Evolutionary conservation across 225 moss, liverwort and hornwort genomes (phyloP).

Genomic region (Pseudoscleropodium purum): DNA sequence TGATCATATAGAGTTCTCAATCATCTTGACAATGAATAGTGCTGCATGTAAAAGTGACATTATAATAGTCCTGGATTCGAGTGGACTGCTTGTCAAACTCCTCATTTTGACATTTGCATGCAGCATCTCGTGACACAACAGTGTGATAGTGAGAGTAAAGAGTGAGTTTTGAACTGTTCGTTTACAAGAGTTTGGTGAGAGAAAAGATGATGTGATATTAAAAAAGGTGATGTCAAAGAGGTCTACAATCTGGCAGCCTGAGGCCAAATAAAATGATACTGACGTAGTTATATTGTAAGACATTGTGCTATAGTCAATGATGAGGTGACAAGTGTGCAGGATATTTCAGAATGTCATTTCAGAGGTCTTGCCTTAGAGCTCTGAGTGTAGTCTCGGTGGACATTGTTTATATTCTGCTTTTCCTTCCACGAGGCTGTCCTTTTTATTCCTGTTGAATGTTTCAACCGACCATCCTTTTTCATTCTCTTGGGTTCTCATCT

Average conservation of each 20-base stretch:
- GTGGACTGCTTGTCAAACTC: background rate
- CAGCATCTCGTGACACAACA: background rate
- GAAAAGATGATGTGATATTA: background rate
- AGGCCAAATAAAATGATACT: background rate
- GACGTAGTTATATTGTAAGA: too few relatives aligned
- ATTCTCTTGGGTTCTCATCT: background rate
- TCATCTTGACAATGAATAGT: background rate
- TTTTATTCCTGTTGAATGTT: background rate
- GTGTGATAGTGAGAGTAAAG: background rate
- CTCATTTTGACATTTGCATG: background rate
- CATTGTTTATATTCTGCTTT: background rate
- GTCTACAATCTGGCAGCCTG: background rate
- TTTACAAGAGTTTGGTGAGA: background rate
- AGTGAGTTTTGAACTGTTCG: background rate
- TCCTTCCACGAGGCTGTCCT: background rate
- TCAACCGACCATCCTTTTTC: background rate
- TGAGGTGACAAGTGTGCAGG: background rate
- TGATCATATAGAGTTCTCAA: background rate
- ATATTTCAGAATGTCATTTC: background rate
- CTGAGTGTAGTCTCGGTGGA: background rate
- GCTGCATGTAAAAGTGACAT: background rate
- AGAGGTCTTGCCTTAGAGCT: background rate
- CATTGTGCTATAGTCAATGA: background rate
- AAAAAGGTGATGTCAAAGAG: background rate
- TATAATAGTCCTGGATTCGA: background rate